Evolutionary conservation across 1,139 yeast genomes (phyloP), one percentile per base, ranked within the genome.

Genomic region (Blastobotrys buckinghamii): DNA sequence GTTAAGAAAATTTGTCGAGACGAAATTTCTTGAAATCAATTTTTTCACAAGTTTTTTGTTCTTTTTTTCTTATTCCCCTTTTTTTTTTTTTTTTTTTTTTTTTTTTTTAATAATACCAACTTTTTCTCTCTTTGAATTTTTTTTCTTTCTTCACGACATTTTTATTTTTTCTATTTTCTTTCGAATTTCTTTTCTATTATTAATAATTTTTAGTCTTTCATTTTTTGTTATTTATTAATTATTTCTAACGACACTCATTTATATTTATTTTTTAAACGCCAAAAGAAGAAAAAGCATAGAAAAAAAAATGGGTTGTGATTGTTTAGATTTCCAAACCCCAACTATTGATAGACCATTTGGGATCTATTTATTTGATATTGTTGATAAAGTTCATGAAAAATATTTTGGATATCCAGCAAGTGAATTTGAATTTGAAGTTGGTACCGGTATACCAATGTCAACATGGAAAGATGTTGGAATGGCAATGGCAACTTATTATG

Each of bases 331-430:
- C 17, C 42, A 37, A 19, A 24, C 39, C 2, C 97, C 97, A 39
- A 71, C 84, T 38, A 63, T 88, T 48, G 85, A 85, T 47, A 77
- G 87, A 54, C 97, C 97, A 16, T 92, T 90, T 67, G 98, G 98
- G 44, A 56, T 92, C 48, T 78, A 85, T 61, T 74, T 92, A 55
- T 92, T 96, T 96, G 95, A 95, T 29, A 70, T 90, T 52, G 88
- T 92, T 68, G 79, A 82, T 62, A 71, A 70, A 55, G 70, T 71
- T 26, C 82, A 81, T 59, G 77, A 74, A 52, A 50, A 62, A 46
- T 61, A 76, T 24, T 67, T 66, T 46, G 56, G 57, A 38, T 59
- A 59, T 43, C 61, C 67, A 40, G 94, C 95, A 39, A 82, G 82
- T 52, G 79, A 82, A 48, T 92, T 92, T 64, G 71, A 76, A 59